phyloP scores from a whole-genome alignment of 2,329 filamentous ascomycete genomes.

The Sodiomyces alkalinus region DNA sequence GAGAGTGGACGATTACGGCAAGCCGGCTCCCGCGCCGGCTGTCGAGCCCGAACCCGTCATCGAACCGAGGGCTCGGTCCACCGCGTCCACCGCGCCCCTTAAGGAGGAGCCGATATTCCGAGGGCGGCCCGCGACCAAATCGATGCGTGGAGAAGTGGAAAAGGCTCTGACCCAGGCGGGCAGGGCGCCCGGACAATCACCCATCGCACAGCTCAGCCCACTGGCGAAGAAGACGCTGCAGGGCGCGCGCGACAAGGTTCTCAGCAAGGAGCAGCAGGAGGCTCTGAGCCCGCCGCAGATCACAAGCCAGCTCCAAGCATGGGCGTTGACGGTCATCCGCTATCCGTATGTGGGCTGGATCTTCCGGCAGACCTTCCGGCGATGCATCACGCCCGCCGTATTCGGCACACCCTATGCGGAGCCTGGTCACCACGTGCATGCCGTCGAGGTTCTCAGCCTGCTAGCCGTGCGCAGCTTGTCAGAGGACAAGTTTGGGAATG shows the following conservation, averaged over 20 bases:
- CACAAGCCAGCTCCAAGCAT: conserved; percentile 29
- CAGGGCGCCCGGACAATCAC: conserved; percentile 31
- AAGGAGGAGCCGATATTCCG: conserved; percentile 30
- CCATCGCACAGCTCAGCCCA: conserved; percentile 32
- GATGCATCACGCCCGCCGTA: conserved; percentile 49
- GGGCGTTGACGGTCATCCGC: conserved; percentile 28
- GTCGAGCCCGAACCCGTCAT: conserved; percentile 7
- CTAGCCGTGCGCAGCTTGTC: conserved; percentile 58
- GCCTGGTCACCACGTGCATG: conserved; percentile 52
- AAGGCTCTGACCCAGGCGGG: conserved; percentile 27
- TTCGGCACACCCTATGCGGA: conserved; percentile 62
- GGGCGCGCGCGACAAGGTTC: conserved; percentile 29
- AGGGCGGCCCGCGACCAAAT: conserved; percentile 18
- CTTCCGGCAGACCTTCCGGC: conserved; percentile 56
- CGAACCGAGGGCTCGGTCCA: conserved; percentile 19
- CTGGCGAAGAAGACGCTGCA: conserved; percentile 33
- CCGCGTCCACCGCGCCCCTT: conserved; percentile 23
- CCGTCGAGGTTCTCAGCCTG: conserved; percentile 51
- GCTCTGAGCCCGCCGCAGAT: conserved; percentile 33
- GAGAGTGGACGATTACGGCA: conserved; percentile 49
- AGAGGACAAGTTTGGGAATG: conserved; percentile 75
- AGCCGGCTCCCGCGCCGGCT: conserved; percentile 19
- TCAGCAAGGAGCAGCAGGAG: conserved; percentile 39
- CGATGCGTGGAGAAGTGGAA: conserved; percentile 28
- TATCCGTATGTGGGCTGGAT: conserved; percentile 44